Evolutionary conservation across 345 rosid species (phyloP), one percentile per base, ranked within the genome.

Genomic region (Brassica nigra): DNA sequence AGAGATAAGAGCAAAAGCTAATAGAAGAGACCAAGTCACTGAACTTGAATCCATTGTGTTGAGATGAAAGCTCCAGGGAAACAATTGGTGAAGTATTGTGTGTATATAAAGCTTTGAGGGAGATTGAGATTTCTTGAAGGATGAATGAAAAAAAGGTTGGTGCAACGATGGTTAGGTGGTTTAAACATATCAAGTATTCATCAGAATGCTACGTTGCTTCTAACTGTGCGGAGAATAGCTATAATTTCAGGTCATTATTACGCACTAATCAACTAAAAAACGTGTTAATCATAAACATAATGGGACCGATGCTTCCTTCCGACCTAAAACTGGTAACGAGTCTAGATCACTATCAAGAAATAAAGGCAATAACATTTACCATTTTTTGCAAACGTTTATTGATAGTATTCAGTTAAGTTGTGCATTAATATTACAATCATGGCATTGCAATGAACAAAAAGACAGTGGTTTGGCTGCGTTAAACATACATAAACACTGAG

Each of bases 141-240:
- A 67, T 62, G 67, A 76, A 70, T 62, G 36, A 54, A n/a, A 37
- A 62, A 76, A 39, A 10, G 90, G 76, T 86, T 77, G 92, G 90
- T 90, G 86, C 61, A 79, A 80, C 77, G 76, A 76, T 76, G 64
- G 30, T 55, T 85, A 15, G 87, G 86, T 79, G 76, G 90, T 68
- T 61, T 73, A 85, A 81, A 89, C 54, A n/a, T 83, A 86, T 74
- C 88, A 68, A 73, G 73, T 64, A 73, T 76, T 90, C 86, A 82
- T 68, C 73, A 36, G 89, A 90, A 61, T 67, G 84, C 66, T 23
- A 87, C 92, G 78, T 90, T 75, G 33, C 90, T 86, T 85, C 93
- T 85, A 83, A 75, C 83, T 76, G 66, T 77, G 69, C 64, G 57
- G 33, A 23, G 55, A 62, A 70, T 34, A 63, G 67, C 69, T 62